Evolutionary conservation across 2,329 filamentous ascomycete species (phyloP), one percentile per base, ranked within the genome.

Genomic region (Xylaria digitata): DNA sequence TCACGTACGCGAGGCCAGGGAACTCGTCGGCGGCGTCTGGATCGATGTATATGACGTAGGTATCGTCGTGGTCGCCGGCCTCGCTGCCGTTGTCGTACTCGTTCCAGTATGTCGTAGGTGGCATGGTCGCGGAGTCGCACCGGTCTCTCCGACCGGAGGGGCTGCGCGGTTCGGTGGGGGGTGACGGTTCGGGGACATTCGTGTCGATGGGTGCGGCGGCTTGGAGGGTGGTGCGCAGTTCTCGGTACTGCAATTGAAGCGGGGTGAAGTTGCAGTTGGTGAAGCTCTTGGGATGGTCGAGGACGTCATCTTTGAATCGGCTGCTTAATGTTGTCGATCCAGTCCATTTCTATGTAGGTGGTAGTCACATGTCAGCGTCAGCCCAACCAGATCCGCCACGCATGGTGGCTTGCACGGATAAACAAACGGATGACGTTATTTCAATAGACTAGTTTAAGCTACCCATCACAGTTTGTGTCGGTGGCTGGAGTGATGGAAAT

Each of bases 51-150:
- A 96, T 89, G 50, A 88, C 85, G 77, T 93, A 96, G 42, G 87
- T 85, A 49, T 88, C 86, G 46, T 88, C 84, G 15, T 84, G 80
- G 2, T 85, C 88, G 9, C 84, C 86, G 2, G 80, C 81, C 61
- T 94, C 91, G 76, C 92, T 93, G 8, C 91, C 92, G 75, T 94
- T 82, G 71, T 96, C 93, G 77, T 95, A 96, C 77, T 96, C 93
- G 78, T 92, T 95, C 92, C 93, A 96, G 76, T 95, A 96, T 26
- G 55, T 63, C 8, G 70, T 37, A 9, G 71, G 68, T 7, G 73
- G 37, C 8, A 55, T 72, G 2, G 71, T 63, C 9, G 71, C 71
- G 11, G 61, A 65, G 6, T 66, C 45, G 23, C 26, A 58, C 9
- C 17, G 43, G 49, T 62, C 53, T 9, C 52, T 58, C 57, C 45